phyloP scores from a whole-genome alignment of 768 basidiomycete species.

The Boletus eberwhitei region DNA sequence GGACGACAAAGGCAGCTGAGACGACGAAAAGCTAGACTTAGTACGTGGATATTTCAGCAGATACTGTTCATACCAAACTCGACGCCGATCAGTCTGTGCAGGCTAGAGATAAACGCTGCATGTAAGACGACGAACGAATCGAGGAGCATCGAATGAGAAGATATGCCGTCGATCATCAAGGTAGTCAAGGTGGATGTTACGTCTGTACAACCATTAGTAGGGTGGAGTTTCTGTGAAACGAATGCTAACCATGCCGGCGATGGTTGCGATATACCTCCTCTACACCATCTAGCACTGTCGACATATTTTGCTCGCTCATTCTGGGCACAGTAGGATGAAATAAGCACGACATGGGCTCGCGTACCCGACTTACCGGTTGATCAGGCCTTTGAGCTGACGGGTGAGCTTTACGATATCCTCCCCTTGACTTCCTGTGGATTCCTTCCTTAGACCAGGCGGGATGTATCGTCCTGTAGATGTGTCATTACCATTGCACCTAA shows the following conservation, averaged over 20 bases:
- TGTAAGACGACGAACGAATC: conserved; percentile 90
- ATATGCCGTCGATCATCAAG: conserved; percentile 75
- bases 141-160: conserved; percentile 73
- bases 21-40: not conserved
- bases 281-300: conserved; percentile 64
- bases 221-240: not conserved
- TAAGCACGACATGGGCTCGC: not conserved
- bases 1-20: conserved; percentile 79
- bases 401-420: conserved; percentile 55
- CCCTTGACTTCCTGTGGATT: conserved; percentile 36
- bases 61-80: conserved; percentile 72
- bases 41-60: not conserved
- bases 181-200: conserved; percentile 76
- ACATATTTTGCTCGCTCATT: conserved; percentile 88
- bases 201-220: conserved; percentile 44
- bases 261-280: conserved; percentile 77
- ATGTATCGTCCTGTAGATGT: conserved; percentile 53
- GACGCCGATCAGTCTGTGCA: conserved; percentile 78
- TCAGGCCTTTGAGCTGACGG: conserved; percentile 77
- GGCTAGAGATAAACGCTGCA: conserved; percentile 76
- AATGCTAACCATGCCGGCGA: conserved; percentile 65
- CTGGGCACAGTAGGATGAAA: conserved; percentile 36
- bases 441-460: conserved; percentile 74
- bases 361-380: conserved; percentile 63
- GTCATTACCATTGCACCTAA: not conserved